Base-by-base conservation (phyloP, 1,284 basidiomycete genomes). In the Cutaneotrichosporon dermatis region DNA sequence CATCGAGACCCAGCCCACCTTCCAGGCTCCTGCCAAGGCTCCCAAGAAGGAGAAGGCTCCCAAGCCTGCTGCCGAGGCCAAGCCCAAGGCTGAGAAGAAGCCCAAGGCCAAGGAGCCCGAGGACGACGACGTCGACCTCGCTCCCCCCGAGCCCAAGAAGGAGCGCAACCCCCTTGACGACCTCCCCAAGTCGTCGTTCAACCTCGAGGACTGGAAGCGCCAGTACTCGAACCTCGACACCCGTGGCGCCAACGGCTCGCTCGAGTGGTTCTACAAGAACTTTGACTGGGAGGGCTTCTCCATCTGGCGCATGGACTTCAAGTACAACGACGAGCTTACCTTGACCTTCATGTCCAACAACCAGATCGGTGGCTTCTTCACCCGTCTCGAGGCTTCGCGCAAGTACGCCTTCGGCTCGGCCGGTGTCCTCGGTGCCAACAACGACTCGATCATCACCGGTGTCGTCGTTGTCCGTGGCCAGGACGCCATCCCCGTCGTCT, bases 211-310 rank as follows among this genome's bases (percentile, higher is more conserved):
- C 81, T 96, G 91, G 90, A 98, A 98, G 82, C 87, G 92, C 56
- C 88, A 89, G 60, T 98, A 98, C 84, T 96, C 92, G 70, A 98
- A 98, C 88, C 88, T 89, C 80, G 94, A 97, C 59, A 97, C 94
- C 42, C 86, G 89, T 60, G 88, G 88, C 42, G 88, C 91, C 76
- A 88, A 87, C 43, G 89, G 91, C 76, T 73, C 75, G 45, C 63
- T 79, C 57, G 69, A 72, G 49, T 94, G 90, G 90, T 88, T 94
- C 84, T 92, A 93, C 83, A 74, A 90, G 78, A 87, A 92, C 88
- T 93, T 86, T 79, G 94, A 97, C 83, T 79, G 84, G 64, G 86
- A 89, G 66, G 94, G 94, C 51, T 98, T 88, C 87, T 95, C 92
- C 64, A 78, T 89, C 76, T 95, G 89, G 89, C 57, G 61, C 52